A percentile compares a stretch with the other conserved stretches of the same genome.
These are phyloP conservation scores for Priceomyces fermenticarens DNA, from an alignment of 805 yeast genomes.

Conservation along the genomic window DNA sequence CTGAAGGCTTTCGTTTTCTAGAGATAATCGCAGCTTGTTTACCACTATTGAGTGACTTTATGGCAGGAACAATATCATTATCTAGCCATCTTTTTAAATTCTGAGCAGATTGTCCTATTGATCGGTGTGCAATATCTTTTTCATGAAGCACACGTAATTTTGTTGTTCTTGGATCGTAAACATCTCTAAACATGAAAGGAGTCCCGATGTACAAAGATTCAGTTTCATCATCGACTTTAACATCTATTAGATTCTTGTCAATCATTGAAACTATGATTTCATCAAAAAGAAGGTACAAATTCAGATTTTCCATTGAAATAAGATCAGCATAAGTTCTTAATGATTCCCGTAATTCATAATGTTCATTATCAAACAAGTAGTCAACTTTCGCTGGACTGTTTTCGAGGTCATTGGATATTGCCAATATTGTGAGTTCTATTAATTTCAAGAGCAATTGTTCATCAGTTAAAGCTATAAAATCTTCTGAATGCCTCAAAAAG, in stretches of 20 bases:
- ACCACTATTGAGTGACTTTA: constrained; percentile 6
- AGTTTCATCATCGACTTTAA: constrained; percentile 26
- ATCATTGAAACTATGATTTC: constrained; percentile 21
- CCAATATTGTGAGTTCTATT: constrained; percentile 24
- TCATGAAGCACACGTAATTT: constrained; percentile 21
- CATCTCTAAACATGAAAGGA: constrained; percentile 25
- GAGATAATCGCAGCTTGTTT: constrained; percentile 2
- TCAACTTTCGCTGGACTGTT: constrained; percentile 11
- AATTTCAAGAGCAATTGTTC: constrained; percentile 18
- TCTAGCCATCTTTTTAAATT: constrained; percentile 23
- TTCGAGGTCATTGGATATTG: constrained; percentile 20
- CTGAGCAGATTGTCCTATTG: constrained; percentile 14
- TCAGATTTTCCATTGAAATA: not conserved
- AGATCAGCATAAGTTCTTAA: not conserved
- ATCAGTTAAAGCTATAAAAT: constrained; percentile 13
- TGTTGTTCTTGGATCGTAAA: constrained; percentile 22
- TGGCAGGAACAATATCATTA: constrained; percentile 11
- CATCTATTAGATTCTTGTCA: constrained; percentile 19
- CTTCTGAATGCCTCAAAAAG: constrained; percentile 16
- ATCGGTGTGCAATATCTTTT: constrained; percentile 18
- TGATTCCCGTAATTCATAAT: constrained; percentile 14
- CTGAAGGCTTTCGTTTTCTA: constrained; percentile 11
- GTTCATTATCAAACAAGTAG: constrained; percentile 11
- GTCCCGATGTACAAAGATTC: constrained; percentile 14
- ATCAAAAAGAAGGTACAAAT: constrained; percentile 13